Percentiles rank a stretch among this genome's conserved stretches.
Conservation (phyloP, 2,329 filamentous ascomycete species). For the Penicillium sp. region DNA sequence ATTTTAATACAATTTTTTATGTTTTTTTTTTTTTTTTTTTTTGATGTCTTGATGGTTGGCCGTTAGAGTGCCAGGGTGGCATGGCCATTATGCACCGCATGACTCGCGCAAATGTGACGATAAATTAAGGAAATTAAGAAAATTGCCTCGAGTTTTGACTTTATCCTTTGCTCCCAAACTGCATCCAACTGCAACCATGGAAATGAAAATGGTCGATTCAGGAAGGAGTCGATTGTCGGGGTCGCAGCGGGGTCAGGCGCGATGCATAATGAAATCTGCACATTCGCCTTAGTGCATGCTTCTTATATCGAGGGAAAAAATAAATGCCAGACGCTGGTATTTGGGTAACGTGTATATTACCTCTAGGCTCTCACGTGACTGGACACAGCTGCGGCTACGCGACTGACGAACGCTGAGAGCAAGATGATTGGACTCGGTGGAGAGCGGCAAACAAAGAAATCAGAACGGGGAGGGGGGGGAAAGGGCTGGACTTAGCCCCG, state of each 20-base stretch:
- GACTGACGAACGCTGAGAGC: conserved; percentile 18
- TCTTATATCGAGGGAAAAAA: not conserved
- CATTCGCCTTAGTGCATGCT: not conserved
- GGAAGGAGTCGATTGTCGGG: not conserved
- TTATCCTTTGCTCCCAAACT: not conserved
- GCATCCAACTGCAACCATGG: not conserved
- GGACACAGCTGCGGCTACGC: conserved; percentile 23
- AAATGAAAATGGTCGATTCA: not conserved
- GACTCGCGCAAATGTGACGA: conserved; percentile 9
- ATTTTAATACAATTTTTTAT: not conserved
- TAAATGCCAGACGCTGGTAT: too few relatives aligned
- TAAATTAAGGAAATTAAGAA: not conserved
- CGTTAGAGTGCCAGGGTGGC: not conserved
- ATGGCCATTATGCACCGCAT: conserved; percentile 7
- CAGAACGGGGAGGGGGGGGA: not conserved
- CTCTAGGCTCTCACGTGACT: conserved; percentile 17
- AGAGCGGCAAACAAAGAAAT: conserved; percentile 9
- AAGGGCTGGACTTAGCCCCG: conserved; percentile 7
- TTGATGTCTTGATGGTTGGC: not conserved
- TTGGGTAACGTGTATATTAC: not conserved
- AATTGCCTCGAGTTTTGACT: not conserved
- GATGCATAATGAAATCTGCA: not conserved
- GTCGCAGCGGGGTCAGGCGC: not conserved
- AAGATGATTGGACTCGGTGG: conserved; percentile 15
- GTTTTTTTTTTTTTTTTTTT: not conserved